These are phyloP conservation scores for Quercus bicolor DNA, from an alignment of 306 rosid genomes.

Conservation along the genomic window DNA sequence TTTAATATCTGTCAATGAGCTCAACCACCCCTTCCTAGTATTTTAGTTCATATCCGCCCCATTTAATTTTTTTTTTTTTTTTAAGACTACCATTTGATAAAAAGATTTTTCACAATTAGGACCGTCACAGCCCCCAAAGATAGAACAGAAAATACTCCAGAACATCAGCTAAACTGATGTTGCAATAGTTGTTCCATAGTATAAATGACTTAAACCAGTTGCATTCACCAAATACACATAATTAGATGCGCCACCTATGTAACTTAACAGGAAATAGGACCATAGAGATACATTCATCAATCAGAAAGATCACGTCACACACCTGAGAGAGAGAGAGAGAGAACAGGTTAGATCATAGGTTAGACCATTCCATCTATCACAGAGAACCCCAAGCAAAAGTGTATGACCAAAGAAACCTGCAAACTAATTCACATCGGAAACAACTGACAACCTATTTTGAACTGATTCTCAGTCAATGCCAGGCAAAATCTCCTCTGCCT, in stretches of 20 bases:
- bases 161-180: slow-evolving; percentile 10
- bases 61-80: neutral
- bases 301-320: slow-evolving; percentile 47
- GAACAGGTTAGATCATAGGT: slow-evolving; percentile 69
- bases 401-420: slow-evolving; percentile 30
- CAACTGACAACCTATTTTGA: slow-evolving; percentile 33
- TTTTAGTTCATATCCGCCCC: too few species aligned
- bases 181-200: slow-evolving; percentile 14
- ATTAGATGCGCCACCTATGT: slow-evolving; percentile 6
- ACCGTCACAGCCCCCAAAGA: neutral
- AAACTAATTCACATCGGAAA: slow-evolving; percentile 42
- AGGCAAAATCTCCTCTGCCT: slow-evolving; percentile 52
- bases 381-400: slow-evolving; percentile 37
- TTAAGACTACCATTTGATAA: neutral
- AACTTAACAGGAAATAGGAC: neutral
- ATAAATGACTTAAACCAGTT: neutral
- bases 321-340: slow-evolving; percentile 29
- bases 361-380: slow-evolving; percentile 65
- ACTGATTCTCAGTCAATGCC: slow-evolving; percentile 56
- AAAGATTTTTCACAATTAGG: neutral
- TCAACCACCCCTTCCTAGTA: too few species aligned
- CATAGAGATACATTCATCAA: slow-evolving; percentile 43
- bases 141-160: neutral
- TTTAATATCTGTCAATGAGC: too few species aligned
- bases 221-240: slow-evolving; percentile 4